A percentile compares a stretch with the other conserved stretches of the same genome.
phyloP scores from a whole-genome alignment of 192 early-diverging fungal genomes.

The Radiomyces spectabilis region DNA sequence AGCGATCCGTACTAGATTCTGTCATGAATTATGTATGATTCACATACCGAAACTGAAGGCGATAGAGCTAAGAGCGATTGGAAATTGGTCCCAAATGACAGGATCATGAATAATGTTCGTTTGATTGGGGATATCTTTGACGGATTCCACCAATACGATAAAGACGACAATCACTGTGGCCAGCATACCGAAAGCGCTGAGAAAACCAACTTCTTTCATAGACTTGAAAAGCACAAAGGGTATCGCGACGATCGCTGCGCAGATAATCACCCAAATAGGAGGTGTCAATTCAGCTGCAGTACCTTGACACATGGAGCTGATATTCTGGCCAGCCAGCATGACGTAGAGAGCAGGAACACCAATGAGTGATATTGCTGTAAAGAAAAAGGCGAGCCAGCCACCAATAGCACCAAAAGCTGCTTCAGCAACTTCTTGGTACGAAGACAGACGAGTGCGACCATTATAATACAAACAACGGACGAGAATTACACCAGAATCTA shows the following conservation, averaged over 20 bases:
- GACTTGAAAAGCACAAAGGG: conserved; percentile 70
- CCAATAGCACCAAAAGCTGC: conserved; percentile 68
- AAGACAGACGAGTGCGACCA: conserved; percentile 51
- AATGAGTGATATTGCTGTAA: conserved; percentile 55
- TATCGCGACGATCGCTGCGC: conserved; percentile 50
- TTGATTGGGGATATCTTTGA: conserved; percentile 32
- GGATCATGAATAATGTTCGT: conserved; percentile 29
- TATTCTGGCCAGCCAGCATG: conserved; percentile 67
- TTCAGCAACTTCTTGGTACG: conserved; percentile 62
- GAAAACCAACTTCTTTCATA: conserved; percentile 70
- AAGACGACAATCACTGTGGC: conserved; percentile 64
- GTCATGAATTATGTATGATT: no score
- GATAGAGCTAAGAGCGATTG: conserved; percentile 71
- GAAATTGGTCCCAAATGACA: conserved; percentile 60
- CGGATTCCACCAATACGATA: conserved; percentile 57
- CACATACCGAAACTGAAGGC: conserved; percentile 19
- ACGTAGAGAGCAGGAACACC: conserved; percentile 67
- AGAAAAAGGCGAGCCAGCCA: conserved; percentile 52
- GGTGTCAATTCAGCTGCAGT: conserved; percentile 27
- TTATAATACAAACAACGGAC: conserved; percentile 74
- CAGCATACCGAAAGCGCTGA: conserved; percentile 69
- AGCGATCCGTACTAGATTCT: no score
- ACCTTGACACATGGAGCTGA: conserved; percentile 48
- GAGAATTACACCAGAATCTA: conserved; percentile 59
- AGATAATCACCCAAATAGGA: conserved; percentile 60